A percentile compares a stretch with the other conserved stretches of the same genome.
These are phyloP conservation scores for Coniferiporia weirii DNA, from an alignment of 1,284 basidiomycete species.

Conservation along the genomic window DNA sequence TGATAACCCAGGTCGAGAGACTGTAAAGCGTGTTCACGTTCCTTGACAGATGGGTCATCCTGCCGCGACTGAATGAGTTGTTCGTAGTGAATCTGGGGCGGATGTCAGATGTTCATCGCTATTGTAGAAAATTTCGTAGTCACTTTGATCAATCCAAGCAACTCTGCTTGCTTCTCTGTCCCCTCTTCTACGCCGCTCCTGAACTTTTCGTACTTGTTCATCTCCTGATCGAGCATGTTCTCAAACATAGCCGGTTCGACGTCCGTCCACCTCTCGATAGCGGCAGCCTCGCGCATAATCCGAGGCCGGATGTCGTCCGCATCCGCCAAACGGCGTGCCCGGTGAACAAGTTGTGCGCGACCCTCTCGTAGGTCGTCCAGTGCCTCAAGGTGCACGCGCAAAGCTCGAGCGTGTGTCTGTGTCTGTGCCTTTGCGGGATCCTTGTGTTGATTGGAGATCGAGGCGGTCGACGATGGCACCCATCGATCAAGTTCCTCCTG, in stretches of 20 bases:
- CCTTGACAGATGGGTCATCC: slow-evolving; percentile 75
- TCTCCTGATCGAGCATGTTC: slow-evolving; percentile 70
- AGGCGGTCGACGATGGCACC: slow-evolving; percentile 59
- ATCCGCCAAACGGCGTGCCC: slow-evolving; percentile 59
- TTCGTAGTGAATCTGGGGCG: slow-evolving; percentile 64
- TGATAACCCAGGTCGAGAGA: slow-evolving; percentile 85
- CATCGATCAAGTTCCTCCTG: slow-evolving; percentile 66
- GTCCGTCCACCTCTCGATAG: slow-evolving; percentile 62
- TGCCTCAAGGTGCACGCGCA: slow-evolving; percentile 77
- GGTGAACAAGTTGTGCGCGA: slow-evolving; percentile 58
- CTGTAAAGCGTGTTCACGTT: slow-evolving; percentile 81
- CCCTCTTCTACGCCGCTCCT: slow-evolving; percentile 59
- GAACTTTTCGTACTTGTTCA: slow-evolving; percentile 80
- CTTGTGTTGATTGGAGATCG: slow-evolving; percentile 26
- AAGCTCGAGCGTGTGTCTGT: slow-evolving; percentile 59
- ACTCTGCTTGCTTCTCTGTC: slow-evolving; percentile 54
- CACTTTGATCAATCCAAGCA: slow-evolving; percentile 70
- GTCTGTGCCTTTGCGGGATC: slow-evolving; percentile 39
- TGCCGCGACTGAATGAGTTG: slow-evolving; percentile 74
- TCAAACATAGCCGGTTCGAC: slow-evolving; percentile 84
- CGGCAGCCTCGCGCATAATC: slow-evolving; percentile 63
- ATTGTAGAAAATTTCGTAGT: slow-evolving; percentile 19
- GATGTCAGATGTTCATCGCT: neutral
- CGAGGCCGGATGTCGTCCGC: slow-evolving; percentile 74
- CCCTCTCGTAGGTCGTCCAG: slow-evolving; percentile 69